Evolutionary conservation across 208 protist genomes (phyloP).

Genomic region (Balamuthia mandrillaris): DNA sequence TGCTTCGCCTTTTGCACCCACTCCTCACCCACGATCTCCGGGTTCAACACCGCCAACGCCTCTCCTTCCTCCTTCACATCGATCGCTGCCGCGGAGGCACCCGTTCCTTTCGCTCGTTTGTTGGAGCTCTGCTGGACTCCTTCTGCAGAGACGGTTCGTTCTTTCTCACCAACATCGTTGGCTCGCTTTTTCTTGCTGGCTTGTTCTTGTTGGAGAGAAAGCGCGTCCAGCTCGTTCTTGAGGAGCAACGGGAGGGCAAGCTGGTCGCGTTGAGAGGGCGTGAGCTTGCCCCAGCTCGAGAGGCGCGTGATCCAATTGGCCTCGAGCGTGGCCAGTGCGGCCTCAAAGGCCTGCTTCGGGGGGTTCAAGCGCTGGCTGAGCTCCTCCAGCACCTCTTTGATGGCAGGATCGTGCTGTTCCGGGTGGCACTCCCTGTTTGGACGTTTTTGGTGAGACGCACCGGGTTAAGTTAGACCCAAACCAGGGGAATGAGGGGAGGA

Average conservation of each 20-base stretch:
- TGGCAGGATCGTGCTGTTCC: no score
- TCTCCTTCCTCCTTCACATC: neutral
- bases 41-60: neutral
- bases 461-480: no score
- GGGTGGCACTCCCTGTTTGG: no score
- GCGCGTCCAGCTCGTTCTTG: neutral
- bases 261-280: neutral
- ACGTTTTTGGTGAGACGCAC: no score
- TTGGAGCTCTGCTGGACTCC: neutral
- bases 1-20: neutral
- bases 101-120: neutral
- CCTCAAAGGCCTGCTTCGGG: no score
- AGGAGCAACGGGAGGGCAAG: neutral
- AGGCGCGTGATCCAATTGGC: conserved; percentile 23
- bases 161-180: neutral
- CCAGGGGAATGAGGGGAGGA: no score
- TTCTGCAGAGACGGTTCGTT: neutral
- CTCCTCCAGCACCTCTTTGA: no score
- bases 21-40: neutral
- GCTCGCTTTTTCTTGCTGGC: neutral
- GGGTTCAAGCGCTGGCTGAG: no score
- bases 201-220: neutral
- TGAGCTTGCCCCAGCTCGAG: neutral
- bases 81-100: neutral
- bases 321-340: no score